Evolutionary conservation across 164 flowering plant species (phyloP).

Genomic region (grape (Vitis vinifera)): ASM3070453v1 NC_081812.1:17596001-17596500

Average conservation of each 20-base stretch:
- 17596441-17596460: neutral
- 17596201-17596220: too few relatives aligned
- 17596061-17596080: too few relatives aligned
- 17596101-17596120: too few relatives aligned
- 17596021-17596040: too few relatives aligned
- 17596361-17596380: constrained; percentile 98
- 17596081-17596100: too few relatives aligned
- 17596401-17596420: constrained; percentile 86
- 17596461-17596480: neutral
- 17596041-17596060: too few relatives aligned
- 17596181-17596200: too few relatives aligned
- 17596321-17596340: constrained; percentile 88
- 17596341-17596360: constrained; percentile 91
- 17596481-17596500: neutral
- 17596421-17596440: constrained; percentile 44
- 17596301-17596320: constrained; percentile 79
- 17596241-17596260: neutral
- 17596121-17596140: too few relatives aligned
- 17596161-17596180: too few relatives aligned
- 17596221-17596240: neutral
- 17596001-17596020: too few relatives aligned
- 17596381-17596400: constrained; percentile 94
- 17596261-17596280: constrained; percentile 6
- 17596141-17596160: too few relatives aligned
- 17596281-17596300: constrained; percentile 84